Base-by-base conservation (phyloP, 345 rosid genomes). In the Stellera chamaejasme region DNA sequence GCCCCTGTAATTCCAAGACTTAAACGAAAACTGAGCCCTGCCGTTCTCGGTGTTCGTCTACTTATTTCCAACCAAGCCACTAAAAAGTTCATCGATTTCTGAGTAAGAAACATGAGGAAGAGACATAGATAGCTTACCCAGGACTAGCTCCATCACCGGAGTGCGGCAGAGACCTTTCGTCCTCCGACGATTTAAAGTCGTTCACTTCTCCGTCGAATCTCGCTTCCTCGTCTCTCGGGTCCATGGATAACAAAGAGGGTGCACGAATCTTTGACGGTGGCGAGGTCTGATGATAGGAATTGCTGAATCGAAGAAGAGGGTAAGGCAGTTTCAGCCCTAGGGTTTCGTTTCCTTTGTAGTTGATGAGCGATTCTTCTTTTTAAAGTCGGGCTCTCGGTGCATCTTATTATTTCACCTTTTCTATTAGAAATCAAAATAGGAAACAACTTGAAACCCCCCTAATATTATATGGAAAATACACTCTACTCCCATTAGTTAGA, bases 121-220 rank as follows among this genome's bases (percentile, higher is more conserved):
- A 6, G 39, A 39, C 3, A 60, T 27, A 48, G 63, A 32, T 5
- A 32, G 42, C 41, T 28, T 74, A 87, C 95, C 86, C 90, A 6
- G 88, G 85, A 43, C 90, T 83, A 16, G 85, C 81, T 68, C 86
- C 90, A 55, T 82, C 81, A 2, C 86, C 84, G 13, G 81, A 60
- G 64, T 68, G 87, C 54, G 77, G 76, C 5, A 71, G 83, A 65
- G 83, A 69, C 79, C 62, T 77, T 63, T 80, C 76, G 13, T 78
- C 81, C 10, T 74, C 85, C 6, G 67, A 57, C 57, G 84, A 75
- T 74, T 66, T 78, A 43, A 51, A 55, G 46, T 77, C 69, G 74
- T 75, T 63, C 27, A 71, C 54, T 39, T 77, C 85, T 5, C 67
- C 74, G 13, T 71, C 80, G 13, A 52, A 59, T 44, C 58, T 64